Percentiles rank a stretch among this genome's conserved stretches.
phyloP scores from a whole-genome alignment of 108 stramenopile species.

The Seminavis robusta region DNA sequence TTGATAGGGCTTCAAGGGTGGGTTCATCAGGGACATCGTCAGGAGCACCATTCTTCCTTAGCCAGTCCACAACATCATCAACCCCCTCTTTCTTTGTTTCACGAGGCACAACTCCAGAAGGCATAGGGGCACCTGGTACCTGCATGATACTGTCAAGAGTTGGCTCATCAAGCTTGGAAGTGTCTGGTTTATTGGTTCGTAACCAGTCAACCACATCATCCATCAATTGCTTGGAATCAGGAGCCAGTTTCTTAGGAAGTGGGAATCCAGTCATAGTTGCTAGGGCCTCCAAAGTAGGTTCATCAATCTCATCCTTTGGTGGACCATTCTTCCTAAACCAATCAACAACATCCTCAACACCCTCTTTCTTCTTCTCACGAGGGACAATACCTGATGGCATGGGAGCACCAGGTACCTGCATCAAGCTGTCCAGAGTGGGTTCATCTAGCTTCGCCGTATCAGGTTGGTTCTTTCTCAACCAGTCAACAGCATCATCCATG shows the following conservation, averaged over 20 bases:
- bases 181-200: slow-evolving; percentile 2
- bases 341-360: slow-evolving; percentile 13
- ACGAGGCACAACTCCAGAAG: not conserved
- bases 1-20: not conserved
- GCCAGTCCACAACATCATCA: slow-evolving; percentile 17
- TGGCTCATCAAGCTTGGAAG: slow-evolving; percentile 3
- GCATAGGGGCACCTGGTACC: slow-evolving; percentile 9
- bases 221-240: not conserved
- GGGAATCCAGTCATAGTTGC: no score
- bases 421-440: no score
- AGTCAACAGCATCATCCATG: slow-evolving; percentile 24
- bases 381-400: no score
- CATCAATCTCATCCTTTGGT: not conserved
- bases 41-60: slow-evolving; percentile 7
- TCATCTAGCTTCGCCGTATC: slow-evolving; percentile 13
- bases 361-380: no score
- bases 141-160: no score
- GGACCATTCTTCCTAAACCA: slow-evolving; percentile 8
- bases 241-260: no score
- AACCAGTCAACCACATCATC: slow-evolving; percentile 1
- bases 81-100: not conserved
- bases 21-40: slow-evolving; percentile 5
- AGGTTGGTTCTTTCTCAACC: slow-evolving; percentile 16
- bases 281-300: slow-evolving; percentile 5
- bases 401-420: no score